Conservation (phyloP, 2,329 filamentous ascomycete genomes). For the Fusarium incarnatum region DNA sequence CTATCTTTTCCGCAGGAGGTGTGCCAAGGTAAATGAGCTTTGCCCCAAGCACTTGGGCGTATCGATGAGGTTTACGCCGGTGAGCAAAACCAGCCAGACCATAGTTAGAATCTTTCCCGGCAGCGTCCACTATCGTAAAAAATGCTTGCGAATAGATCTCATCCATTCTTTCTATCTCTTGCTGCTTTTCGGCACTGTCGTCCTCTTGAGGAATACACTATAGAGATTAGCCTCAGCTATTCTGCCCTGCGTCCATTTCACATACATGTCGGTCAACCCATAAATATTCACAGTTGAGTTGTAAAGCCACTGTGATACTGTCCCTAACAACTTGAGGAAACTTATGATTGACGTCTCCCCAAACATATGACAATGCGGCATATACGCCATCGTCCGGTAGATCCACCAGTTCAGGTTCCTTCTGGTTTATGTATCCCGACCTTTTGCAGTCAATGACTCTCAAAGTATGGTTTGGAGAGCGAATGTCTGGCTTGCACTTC, state of each 20-base stretch:
- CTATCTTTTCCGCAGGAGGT: neutral
- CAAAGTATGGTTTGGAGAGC: fast-evolving
- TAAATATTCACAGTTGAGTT: neutral
- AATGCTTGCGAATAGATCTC: neutral
- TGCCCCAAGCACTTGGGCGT: neutral
- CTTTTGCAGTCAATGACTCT: no score
- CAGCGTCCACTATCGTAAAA: neutral
- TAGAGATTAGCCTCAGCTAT: neutral
- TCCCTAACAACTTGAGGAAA: neutral
- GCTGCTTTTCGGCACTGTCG: neutral
- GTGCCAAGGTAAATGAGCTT: neutral
- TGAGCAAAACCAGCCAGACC: neutral
- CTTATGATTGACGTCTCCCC: neutral
- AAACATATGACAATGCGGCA: neutral
- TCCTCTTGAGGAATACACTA: neutral
- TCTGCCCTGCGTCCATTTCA: fast-evolving
- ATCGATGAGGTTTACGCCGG: neutral
- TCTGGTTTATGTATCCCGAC: fast-evolving
- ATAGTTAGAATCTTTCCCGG: neutral
- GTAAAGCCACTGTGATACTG: neutral
- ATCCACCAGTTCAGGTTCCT: no score
- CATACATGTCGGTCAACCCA: neutral
- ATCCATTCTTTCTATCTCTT: neutral
- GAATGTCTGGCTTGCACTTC: no score
- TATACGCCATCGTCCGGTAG: neutral